phyloP scores from a whole-genome alignment of 306 rosid species.

The Rosa lucieae region DNA sequence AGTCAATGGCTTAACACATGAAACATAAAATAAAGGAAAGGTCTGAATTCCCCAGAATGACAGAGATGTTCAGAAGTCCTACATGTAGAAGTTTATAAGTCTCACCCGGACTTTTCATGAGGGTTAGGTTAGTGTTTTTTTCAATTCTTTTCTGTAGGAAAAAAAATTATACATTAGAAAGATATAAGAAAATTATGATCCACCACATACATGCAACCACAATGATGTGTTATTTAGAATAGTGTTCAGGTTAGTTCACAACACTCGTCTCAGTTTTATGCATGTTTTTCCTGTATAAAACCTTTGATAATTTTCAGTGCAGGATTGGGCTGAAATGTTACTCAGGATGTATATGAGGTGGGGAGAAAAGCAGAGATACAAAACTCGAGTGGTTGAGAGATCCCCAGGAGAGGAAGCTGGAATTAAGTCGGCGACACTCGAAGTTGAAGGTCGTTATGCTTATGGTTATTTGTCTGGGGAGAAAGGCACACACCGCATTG shows the following conservation, averaged over 20 bases:
- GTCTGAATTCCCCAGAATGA: not conserved
- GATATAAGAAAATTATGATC: not conserved
- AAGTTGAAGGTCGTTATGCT: conserved; percentile 95
- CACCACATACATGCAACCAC: not conserved
- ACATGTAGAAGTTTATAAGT: not conserved
- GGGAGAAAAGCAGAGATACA: conserved; percentile 92
- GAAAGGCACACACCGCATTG: conserved; percentile 94
- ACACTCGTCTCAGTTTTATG: not conserved
- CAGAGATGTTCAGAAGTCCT: not conserved
- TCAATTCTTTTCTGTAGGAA: not conserved
- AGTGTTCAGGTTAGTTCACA: conserved; percentile 11
- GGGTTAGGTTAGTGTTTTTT: conserved; percentile 1
- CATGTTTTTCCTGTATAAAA: conserved; percentile 33
- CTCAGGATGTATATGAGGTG: conserved; percentile 95
- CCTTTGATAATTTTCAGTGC: conserved; percentile 67
- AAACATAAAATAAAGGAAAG: not conserved
- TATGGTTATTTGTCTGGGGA: conserved; percentile 96
- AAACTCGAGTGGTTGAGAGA: conserved; percentile 85
- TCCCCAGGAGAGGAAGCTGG: conserved; percentile 98
- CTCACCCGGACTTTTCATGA: not conserved
- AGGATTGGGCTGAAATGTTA: conserved; percentile 99
- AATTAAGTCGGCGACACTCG: conserved; percentile 87
- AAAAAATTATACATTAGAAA: not conserved
- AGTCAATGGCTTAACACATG: not conserved
- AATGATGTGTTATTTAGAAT: not conserved